Base-by-base conservation (phyloP, 345 rosid genomes). In the Rhizophora apiculata region DNA sequence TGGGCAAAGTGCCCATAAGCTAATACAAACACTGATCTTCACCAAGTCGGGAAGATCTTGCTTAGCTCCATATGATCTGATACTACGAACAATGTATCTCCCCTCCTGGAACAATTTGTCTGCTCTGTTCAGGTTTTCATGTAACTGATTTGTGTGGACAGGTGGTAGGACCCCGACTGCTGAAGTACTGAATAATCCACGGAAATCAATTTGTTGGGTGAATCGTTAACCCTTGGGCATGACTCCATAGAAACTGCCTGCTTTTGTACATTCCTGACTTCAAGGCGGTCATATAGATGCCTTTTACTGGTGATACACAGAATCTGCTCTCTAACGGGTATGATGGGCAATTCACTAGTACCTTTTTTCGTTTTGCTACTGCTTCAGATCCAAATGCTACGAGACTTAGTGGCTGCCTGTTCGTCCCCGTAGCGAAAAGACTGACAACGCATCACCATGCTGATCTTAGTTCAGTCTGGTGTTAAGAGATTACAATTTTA, bases 251-350 rank as follows among this genome's bases (percentile, higher is more conserved):
- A 60, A 66, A 51, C 69, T 60, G 34, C 61, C 72, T 63, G 80
- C 76, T 67, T 74, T 46, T 80, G 82, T 76, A 76, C 64, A 76
- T 78, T 78, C 65, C 36, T 68, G 68, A 32, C 65, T 52, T 74
- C 36, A 69, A 78, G 83, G 76, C 79, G 76, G 79, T n/a, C 49
- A 57, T 64, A 62, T 64, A 62, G 83, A 68, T 74, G 77, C 73
- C 65, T 74, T 60, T 68, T 68, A 72, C 69, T 64, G 75, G 63
- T 71, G 67, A 68, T 63, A 51, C 30, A 72, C 51, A 66, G 70
- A 67, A 65, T 62, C 79, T 69, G 68, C 80, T 71, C 37, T 34
- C 37, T 6, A 11, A 54, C 58, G 21, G 58, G 58, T 54, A 13
- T 54, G 26, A 54, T 54, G 58, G 6, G 58, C 58, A 20, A 54